These are phyloP conservation scores for Discostella stelligeroides DNA, from an alignment of 108 stramenopile species.

Conservation along the genomic window DNA sequence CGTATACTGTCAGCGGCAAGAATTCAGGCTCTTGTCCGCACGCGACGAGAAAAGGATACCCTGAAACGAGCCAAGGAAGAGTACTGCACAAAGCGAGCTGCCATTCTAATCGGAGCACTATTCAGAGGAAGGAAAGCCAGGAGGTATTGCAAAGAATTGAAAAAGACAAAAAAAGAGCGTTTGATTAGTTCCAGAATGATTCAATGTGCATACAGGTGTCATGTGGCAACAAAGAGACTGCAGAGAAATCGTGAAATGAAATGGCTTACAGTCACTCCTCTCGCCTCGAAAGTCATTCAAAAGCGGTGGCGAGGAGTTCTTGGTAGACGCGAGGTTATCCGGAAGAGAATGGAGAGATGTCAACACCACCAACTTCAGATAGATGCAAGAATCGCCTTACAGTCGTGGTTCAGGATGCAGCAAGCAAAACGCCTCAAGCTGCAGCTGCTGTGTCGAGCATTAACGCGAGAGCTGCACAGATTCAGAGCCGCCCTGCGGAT, in stretches of 20 bases:
- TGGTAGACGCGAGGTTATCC: constrained; percentile 23
- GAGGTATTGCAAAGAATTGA: constrained; percentile 23
- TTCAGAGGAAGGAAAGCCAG: constrained; percentile 48
- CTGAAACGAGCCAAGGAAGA: constrained; percentile 33
- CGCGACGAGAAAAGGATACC: constrained; percentile 39
- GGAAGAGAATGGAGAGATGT: constrained; percentile 5
- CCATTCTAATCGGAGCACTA: constrained; percentile 38
- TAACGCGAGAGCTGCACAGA: constrained; percentile 14
- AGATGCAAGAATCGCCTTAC: constrained; percentile 16
- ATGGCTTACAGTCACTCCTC: constrained; percentile 22
- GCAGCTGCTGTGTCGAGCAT: constrained; percentile 2
- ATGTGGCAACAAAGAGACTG: constrained; percentile 19
- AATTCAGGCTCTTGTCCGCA: constrained; percentile 43
- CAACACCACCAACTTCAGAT: constrained; percentile 1
- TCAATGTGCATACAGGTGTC: constrained; percentile 37
- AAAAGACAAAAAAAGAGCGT: constrained; percentile 8
- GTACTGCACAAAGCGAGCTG: constrained; percentile 40
- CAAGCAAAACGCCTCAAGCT: constrained; percentile 9
- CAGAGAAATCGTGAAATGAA: constrained; percentile 13
- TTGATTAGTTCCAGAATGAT: constrained; percentile 3
- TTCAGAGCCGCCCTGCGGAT: constrained; percentile 27
- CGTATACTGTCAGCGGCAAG: constrained; percentile 30
- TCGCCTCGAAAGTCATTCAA: constrained; percentile 34
- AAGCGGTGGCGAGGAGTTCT: constrained; percentile 38
- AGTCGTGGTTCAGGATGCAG: constrained; percentile 34